Conservation (phyloP, 1,284 basidiomycete genomes). For the Pholiota adiposa region DNA sequence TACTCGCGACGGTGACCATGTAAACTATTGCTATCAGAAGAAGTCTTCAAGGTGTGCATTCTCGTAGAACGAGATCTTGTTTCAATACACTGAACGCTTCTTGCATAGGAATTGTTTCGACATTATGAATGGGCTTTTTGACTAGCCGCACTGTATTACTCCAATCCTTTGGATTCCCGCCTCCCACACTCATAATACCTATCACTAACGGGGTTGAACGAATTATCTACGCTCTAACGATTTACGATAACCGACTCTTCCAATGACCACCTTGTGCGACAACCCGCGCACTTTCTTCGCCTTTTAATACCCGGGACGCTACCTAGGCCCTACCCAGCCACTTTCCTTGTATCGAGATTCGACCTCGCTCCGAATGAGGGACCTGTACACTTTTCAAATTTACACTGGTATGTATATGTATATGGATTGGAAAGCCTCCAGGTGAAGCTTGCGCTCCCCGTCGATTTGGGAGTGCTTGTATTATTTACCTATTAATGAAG, state of each 20-base stretch:
- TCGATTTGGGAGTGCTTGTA: conserved; percentile 17
- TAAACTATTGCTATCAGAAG: conserved; percentile 36
- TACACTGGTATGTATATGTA: conserved; percentile 12
- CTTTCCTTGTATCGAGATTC: conserved; percentile 14
- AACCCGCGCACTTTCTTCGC: conserved; percentile 8
- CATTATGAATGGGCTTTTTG: conserved; percentile 36
- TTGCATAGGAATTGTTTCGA: conserved; percentile 35
- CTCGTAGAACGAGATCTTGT: neutral
- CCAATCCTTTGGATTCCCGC: neutral
- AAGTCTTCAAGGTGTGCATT: conserved; percentile 35
- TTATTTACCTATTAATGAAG: conserved; percentile 22
- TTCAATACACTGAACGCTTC: neutral
- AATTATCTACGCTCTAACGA: neutral
- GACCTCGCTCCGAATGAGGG: conserved; percentile 25
- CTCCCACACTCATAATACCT: neutral
- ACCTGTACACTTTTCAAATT: conserved; percentile 11
- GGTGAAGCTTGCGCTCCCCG: conserved; percentile 12
- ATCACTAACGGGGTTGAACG: neutral
- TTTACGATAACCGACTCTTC: conserved; percentile 1
- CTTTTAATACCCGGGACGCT: conserved; percentile 7
- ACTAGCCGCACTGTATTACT: conserved; percentile 2
- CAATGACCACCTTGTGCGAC: conserved; percentile 21
- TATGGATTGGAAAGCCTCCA: conserved; percentile 3
- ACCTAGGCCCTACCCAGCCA: neutral
- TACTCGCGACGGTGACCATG: conserved; percentile 33